Percentiles rank a stretch among this genome's conserved stretches.
These are phyloP conservation scores for Ilyonectria sp. DNA, from an alignment of 2,329 filamentous ascomycete species.

Conservation along the genomic window DNA sequence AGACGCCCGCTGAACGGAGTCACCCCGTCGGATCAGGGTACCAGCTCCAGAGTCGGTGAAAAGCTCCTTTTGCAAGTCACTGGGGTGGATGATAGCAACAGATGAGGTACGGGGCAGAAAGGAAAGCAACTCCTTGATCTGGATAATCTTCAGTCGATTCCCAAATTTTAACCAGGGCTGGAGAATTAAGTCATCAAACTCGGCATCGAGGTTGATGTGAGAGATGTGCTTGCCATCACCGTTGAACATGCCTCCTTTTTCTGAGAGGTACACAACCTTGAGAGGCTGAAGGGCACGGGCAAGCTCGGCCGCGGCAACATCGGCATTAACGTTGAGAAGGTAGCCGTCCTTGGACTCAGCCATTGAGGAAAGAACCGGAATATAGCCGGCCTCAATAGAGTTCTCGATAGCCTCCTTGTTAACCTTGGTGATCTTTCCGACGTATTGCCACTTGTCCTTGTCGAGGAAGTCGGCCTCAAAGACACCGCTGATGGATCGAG, in stretches of 20 bases:
- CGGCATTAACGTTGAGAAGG: slow-evolving; percentile 97
- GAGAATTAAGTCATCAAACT: slow-evolving; percentile 92
- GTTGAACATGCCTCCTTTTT: slow-evolving; percentile 97
- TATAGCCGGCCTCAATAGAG: slow-evolving; percentile 89
- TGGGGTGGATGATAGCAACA: slow-evolving; percentile 97
- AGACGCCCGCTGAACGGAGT: slow-evolving; percentile 84
- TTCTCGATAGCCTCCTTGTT: slow-evolving; percentile 92
- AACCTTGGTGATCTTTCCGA: slow-evolving; percentile 95
- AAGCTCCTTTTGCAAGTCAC: slow-evolving; percentile 94
- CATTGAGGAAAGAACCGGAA: slow-evolving; percentile 96
- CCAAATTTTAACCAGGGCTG: too few species aligned
- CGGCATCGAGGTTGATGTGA: slow-evolving; percentile 96
- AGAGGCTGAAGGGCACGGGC: slow-evolving; percentile 90
- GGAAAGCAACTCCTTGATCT: too few species aligned
- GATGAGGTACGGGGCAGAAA: slow-evolving; percentile 56
- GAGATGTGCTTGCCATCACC: slow-evolving; percentile 96
- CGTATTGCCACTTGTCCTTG: slow-evolving; percentile 95
- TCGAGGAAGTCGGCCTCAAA: slow-evolving; percentile 96
- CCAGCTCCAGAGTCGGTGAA: slow-evolving; percentile 97
- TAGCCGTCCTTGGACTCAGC: slow-evolving; percentile 93
- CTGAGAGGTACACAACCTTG: slow-evolving; percentile 98
- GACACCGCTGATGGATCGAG: slow-evolving; percentile 91
- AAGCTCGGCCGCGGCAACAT: slow-evolving; percentile 94
- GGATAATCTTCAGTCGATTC: too few species aligned
- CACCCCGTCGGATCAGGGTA: slow-evolving; percentile 91